Evolutionary conservation across 768 basidiomycete species (phyloP).

Genomic region (Termitomyces sp.): DNA sequence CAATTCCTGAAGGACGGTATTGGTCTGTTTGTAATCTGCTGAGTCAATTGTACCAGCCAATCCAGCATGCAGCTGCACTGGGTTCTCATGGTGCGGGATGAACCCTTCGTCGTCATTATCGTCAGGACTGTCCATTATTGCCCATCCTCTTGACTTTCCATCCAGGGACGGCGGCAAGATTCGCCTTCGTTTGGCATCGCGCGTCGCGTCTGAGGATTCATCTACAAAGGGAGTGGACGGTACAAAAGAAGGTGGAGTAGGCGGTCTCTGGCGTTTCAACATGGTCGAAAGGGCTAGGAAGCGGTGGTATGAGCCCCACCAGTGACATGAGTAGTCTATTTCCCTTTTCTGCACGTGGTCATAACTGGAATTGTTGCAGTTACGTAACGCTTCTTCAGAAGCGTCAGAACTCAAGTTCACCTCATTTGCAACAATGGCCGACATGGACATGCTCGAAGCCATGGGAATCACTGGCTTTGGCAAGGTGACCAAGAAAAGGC

Average conservation of each 20-base stretch:
- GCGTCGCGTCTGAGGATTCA: conserved; percentile 23
- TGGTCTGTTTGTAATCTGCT: conserved; percentile 54
- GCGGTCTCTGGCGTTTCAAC: conserved; percentile 50
- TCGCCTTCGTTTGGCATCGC: conserved; percentile 49
- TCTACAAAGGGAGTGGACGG: conserved; percentile 21
- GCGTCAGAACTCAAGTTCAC: not conserved
- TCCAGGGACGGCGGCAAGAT: conserved; percentile 47
- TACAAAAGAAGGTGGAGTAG: conserved; percentile 35
- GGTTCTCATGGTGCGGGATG: conserved; percentile 15
- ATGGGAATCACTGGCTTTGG: conserved; percentile 88
- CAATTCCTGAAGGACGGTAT: conserved; percentile 63
- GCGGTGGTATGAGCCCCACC: not conserved
- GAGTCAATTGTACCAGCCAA: conserved; percentile 11
- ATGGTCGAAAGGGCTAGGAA: conserved; percentile 21
- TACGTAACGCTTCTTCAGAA: conserved; percentile 7
- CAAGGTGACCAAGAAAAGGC: conserved; percentile 59
- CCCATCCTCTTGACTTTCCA: conserved; percentile 47
- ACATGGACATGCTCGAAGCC: conserved; percentile 68
- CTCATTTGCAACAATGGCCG: conserved; percentile 25
- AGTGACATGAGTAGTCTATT: conserved; percentile 1
- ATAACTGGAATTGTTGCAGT: not conserved
- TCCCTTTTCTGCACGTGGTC: conserved; percentile 4
- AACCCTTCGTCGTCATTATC: conserved; percentile 29
- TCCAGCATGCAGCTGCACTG: conserved; percentile 16
- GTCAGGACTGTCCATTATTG: conserved; percentile 19